These are phyloP conservation scores for Mycena galopus DNA, from an alignment of 768 basidiomycete species.

Conservation along the genomic window DNA sequence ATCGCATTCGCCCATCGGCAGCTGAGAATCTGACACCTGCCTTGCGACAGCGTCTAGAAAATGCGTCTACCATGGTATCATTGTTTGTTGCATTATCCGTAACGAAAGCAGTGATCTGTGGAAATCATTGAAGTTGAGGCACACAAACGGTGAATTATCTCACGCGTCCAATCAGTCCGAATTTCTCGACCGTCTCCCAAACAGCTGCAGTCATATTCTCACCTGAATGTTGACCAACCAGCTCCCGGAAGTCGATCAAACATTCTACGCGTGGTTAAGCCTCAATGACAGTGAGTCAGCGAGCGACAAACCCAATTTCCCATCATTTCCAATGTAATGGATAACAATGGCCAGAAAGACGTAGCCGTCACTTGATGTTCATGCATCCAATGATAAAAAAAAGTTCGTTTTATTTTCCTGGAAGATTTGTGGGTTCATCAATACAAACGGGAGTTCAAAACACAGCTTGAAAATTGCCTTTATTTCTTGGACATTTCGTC, in stretches of 20 bases:
- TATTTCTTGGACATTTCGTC: background rate
- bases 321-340: slow-evolving; percentile 44
- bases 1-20: background rate
- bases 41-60: background rate
- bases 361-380: slow-evolving; percentile 48
- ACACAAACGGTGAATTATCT: background rate
- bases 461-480: slow-evolving; percentile 7
- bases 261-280: background rate
- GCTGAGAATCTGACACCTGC: background rate
- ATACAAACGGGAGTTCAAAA: background rate
- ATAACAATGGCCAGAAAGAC: slow-evolving; percentile 47
- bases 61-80: background rate
- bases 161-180: background rate
- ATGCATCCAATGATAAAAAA: slow-evolving; percentile 43
- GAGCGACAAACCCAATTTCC: slow-evolving; percentile 37
- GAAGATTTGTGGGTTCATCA: background rate
- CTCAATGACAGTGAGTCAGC: background rate
- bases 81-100: background rate
- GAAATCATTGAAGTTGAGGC: background rate
- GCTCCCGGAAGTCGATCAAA: background rate
- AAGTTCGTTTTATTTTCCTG: slow-evolving; percentile 22
- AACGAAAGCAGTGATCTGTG: background rate
- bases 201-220: background rate
- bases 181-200: background rate
- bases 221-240: background rate